A percentile compares a stretch with the other conserved stretches of the same genome.
These are phyloP conservation scores for Ascochyta clinopodiicola DNA, from an alignment of 2,329 filamentous ascomycete species.

Conservation along the genomic window DNA sequence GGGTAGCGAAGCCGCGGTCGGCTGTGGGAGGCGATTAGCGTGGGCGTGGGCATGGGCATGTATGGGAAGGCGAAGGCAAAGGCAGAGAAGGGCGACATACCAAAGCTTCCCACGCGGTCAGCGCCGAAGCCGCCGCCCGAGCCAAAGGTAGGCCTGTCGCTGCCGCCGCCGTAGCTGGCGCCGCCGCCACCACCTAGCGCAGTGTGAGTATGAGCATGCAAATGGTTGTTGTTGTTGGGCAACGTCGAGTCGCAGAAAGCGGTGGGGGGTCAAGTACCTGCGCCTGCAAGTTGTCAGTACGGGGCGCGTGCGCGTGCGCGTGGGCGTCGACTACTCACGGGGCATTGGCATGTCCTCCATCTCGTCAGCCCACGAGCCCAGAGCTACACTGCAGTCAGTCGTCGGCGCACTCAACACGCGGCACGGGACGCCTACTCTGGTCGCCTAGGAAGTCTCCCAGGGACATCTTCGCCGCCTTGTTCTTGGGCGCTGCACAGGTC, in stretches of 20 bases:
- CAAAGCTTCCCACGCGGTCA: slow-evolving; percentile 48
- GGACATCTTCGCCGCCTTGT: slow-evolving; percentile 96
- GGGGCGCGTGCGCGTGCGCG: not conserved
- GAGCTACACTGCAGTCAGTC: slow-evolving; percentile 57
- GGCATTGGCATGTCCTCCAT: slow-evolving; percentile 85
- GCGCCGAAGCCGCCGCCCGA: slow-evolving; percentile 47
- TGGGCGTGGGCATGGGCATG: not conserved
- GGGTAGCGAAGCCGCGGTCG: slow-evolving; percentile 50
- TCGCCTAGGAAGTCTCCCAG: slow-evolving; percentile 95
- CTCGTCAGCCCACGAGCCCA: slow-evolving; percentile 98
- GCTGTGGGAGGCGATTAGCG: slow-evolving; percentile 24
- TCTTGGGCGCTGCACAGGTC: slow-evolving; percentile 76
- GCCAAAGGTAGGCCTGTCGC: slow-evolving; percentile 58
- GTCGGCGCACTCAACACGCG: slow-evolving; percentile 23
- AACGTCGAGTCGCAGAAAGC: not conserved
- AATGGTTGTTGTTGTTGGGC: not conserved
- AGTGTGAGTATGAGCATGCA: slow-evolving; percentile 34
- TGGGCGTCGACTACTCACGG: slow-evolving; percentile 62
- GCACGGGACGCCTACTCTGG: slow-evolving; percentile 70
- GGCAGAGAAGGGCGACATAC: slow-evolving; percentile 32
- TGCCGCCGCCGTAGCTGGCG: slow-evolving; percentile 53
- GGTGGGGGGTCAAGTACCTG: slow-evolving; percentile 31
- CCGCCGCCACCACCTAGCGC: slow-evolving; percentile 46
- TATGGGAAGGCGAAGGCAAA: no score
- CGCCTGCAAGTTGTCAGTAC: slow-evolving; percentile 37